These are phyloP conservation scores for Lepiota venenata DNA, from an alignment of 768 basidiomycete species.

Conservation along the genomic window DNA sequence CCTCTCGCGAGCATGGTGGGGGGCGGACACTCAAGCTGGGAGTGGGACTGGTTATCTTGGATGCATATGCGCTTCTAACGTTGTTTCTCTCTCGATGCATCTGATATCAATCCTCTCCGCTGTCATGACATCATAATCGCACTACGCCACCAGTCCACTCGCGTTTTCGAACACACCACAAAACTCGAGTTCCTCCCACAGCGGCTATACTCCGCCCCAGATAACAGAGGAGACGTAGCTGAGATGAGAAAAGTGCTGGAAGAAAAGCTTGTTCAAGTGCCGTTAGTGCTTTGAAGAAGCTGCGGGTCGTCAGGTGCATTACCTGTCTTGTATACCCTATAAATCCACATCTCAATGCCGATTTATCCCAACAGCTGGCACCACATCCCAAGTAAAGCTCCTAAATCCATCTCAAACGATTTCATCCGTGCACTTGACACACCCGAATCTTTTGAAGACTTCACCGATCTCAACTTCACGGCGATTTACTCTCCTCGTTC, in stretches of 20 bases:
- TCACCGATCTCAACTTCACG: neutral
- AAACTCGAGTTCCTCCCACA: neutral
- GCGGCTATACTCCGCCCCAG: neutral
- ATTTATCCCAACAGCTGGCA: neutral
- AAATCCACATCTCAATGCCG: too few species aligned
- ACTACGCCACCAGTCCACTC: neutral
- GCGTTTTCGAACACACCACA: neutral
- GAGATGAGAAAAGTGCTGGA: neutral
- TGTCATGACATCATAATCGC: conserved; percentile 7
- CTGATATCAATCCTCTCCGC: neutral
- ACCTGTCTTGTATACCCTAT: neutral
- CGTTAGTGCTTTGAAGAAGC: neutral
- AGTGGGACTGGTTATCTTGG: conserved; percentile 52
- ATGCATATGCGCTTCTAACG: conserved; percentile 58
- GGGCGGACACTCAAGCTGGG: conserved; percentile 58
- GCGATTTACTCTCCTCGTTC: neutral
- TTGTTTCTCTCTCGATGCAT: conserved; percentile 6
- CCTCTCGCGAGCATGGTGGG: conserved; percentile 38
- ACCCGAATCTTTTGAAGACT: neutral
- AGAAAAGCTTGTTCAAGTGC: neutral
- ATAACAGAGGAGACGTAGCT: neutral
- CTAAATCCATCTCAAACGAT: neutral
- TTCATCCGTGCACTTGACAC: neutral
- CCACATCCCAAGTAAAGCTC: neutral
- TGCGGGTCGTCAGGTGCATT: neutral